These are phyloP conservation scores for Talaromyces albobiverticillius DNA, from an alignment of 2,329 filamentous ascomycete genomes.

Conservation along the genomic window DNA sequence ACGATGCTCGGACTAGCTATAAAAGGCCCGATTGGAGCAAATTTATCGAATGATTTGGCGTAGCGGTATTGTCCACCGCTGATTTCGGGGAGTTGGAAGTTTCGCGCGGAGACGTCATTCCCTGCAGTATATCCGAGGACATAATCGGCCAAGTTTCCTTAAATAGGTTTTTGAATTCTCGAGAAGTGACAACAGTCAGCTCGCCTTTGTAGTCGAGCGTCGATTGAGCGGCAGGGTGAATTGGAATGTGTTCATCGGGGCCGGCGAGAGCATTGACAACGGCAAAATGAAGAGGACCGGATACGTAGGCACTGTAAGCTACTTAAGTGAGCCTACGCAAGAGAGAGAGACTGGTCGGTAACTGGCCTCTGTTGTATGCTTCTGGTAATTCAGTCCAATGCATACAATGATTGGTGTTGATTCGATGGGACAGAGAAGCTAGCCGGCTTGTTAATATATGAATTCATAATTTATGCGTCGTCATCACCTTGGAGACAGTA, in stretches of 20 bases:
- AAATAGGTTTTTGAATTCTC: not conserved
- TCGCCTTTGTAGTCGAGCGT: not conserved
- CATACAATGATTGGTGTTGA: conserved; percentile 9
- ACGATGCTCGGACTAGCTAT: conserved; percentile 28
- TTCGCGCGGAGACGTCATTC: conserved; percentile 29
- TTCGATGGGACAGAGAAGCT: not conserved
- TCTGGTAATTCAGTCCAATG: conserved; percentile 15
- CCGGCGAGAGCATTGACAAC: not conserved
- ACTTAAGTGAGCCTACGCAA: conserved; percentile 19
- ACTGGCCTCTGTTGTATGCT: conserved; percentile 15
- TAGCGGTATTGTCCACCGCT: conserved; percentile 34
- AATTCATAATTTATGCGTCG: too few species aligned
- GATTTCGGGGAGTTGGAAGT: conserved; percentile 24
- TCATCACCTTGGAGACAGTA: too few species aligned
- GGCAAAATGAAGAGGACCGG: not conserved
- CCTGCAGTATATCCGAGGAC: conserved; percentile 19
- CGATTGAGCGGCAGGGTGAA: not conserved
- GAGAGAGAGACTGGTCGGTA: too few species aligned
- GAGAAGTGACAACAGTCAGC: not conserved
- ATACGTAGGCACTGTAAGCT: not conserved
- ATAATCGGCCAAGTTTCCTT: not conserved
- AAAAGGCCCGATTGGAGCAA: conserved; percentile 44
- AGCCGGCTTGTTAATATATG: too few species aligned
- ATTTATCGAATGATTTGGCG: conserved; percentile 45
- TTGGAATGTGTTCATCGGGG: not conserved